phyloP scores from a whole-genome alignment of 305 asterid species.

The Rubia balearica region DNA sequence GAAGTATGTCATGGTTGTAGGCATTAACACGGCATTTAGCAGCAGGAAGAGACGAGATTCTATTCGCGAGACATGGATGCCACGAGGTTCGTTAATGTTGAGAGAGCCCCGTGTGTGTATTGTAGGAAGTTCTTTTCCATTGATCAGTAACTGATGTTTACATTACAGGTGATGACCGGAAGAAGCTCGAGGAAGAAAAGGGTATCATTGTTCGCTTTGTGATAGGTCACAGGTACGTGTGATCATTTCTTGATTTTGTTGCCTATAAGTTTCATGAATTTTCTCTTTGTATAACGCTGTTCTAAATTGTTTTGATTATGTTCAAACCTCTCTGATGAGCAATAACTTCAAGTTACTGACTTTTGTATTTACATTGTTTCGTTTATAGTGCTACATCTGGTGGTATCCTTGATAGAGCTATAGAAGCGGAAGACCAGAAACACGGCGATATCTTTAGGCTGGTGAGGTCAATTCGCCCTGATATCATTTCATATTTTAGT shows the following conservation, averaged over 20 bases:
- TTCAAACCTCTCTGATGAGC: background rate
- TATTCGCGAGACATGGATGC: slow-evolving; percentile 84
- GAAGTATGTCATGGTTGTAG: slow-evolving; percentile 72
- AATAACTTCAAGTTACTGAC: background rate
- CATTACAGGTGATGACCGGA: slow-evolving; percentile 55
- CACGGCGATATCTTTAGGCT: slow-evolving; percentile 77
- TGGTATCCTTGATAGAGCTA: slow-evolving; percentile 89
- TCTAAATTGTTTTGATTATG: background rate
- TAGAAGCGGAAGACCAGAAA: slow-evolving; percentile 80
- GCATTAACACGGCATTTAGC: slow-evolving; percentile 75
- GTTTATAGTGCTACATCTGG: slow-evolving; percentile 69
- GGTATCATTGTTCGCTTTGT: slow-evolving; percentile 80
- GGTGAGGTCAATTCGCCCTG: slow-evolving; percentile 30
- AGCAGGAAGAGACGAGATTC: slow-evolving; percentile 84
- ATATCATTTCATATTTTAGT: background rate
- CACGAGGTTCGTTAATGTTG: slow-evolving; percentile 44
- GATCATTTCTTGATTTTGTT: background rate
- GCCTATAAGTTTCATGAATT: background rate
- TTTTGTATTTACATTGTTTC: slow-evolving; percentile 5
- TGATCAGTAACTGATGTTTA: slow-evolving; percentile 8
- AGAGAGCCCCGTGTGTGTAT: background rate
- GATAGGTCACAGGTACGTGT: slow-evolving; percentile 79
- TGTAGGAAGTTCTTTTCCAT: slow-evolving; percentile 11
- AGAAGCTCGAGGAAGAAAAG: slow-evolving; percentile 79
- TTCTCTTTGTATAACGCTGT: background rate